A percentile compares a stretch with the other conserved stretches of the same genome.
These are phyloP conservation scores for Saccharomycopsis phalli DNA, from an alignment of 1,139 yeast genomes.

Conservation along the genomic window DNA sequence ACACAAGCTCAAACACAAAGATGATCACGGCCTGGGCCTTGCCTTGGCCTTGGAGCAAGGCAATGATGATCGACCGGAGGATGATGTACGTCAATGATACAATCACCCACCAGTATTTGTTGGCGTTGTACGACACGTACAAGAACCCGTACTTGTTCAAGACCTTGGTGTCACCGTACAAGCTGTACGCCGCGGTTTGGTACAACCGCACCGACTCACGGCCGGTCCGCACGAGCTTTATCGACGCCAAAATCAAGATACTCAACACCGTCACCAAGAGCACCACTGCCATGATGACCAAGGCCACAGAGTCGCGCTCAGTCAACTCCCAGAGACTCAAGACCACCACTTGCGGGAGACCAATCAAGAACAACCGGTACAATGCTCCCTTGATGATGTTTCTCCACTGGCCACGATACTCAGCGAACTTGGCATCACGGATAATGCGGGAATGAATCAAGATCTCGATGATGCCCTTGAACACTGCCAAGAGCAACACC, in stretches of 20 bases:
- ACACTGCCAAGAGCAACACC: conserved; percentile 38
- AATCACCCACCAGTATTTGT: conserved; percentile 66
- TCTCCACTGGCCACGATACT: conserved; percentile 46
- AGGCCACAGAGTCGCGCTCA: conserved; percentile 63
- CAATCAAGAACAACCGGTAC: conserved; percentile 63
- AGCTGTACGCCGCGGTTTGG: conserved; percentile 67
- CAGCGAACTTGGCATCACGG: conserved; percentile 37
- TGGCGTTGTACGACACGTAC: conserved; percentile 75
- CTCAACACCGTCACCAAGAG: conserved; percentile 48
- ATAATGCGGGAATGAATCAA: conserved; percentile 36
- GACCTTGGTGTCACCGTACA: conserved; percentile 60
- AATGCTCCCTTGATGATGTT: conserved; percentile 57
- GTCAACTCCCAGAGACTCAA: conserved; percentile 72
- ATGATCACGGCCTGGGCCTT: conserved; percentile 58
- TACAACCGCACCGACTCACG: conserved; percentile 41
- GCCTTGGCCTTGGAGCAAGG: conserved; percentile 61
- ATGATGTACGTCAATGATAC: conserved; percentile 47
- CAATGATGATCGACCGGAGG: conserved; percentile 54
- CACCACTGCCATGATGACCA: conserved; percentile 59
- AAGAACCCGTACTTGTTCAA: conserved; percentile 68
- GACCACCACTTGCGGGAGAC: conserved; percentile 62
- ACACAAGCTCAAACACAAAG: conserved; percentile 57
- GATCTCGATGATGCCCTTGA: conserved; percentile 43
- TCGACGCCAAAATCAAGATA: conserved; percentile 51
- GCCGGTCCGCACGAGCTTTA: conserved; percentile 51